These are phyloP conservation scores for Dactylis glomerata DNA, from an alignment of 176 grass and related monocot species.

Conservation along the genomic window DNA sequence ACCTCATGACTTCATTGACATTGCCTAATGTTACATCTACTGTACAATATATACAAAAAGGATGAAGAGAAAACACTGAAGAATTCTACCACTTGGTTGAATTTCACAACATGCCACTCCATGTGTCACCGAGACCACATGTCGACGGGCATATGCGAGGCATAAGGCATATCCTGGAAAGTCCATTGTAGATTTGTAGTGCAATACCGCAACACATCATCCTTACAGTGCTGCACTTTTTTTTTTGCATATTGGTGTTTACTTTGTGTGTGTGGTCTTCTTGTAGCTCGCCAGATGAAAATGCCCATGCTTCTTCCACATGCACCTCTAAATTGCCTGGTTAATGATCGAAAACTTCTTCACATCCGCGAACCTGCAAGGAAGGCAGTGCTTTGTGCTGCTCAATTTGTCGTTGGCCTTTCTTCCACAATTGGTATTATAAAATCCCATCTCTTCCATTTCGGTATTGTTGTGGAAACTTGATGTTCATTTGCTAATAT, in stretches of 20 bases:
- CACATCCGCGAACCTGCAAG: background rate
- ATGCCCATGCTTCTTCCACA: background rate
- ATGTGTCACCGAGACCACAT: background rate
- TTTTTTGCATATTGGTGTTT: background rate
- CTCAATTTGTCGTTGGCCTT: background rate
- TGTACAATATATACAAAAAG: background rate
- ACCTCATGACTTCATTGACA: background rate
- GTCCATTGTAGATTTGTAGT: background rate
- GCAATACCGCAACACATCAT: background rate
- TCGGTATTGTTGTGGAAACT: background rate
- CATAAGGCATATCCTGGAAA: background rate
- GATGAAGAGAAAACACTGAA: background rate
- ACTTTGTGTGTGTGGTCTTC: background rate
- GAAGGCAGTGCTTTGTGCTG: background rate
- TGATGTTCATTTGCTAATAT: background rate
- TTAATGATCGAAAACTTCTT: background rate
- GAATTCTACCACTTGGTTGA: background rate
- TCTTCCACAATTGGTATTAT: background rate
- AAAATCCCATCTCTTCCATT: background rate
- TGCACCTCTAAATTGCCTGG: background rate
- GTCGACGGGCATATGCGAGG: background rate
- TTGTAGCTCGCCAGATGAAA: background rate
- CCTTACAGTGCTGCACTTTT: background rate
- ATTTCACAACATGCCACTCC: background rate
- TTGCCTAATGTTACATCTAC: background rate